A percentile compares a stretch with the other conserved stretches of the same genome.
Conservation (phyloP, 176 grass and related monocot species). For the Hsuehochloa calcarea region DNA sequence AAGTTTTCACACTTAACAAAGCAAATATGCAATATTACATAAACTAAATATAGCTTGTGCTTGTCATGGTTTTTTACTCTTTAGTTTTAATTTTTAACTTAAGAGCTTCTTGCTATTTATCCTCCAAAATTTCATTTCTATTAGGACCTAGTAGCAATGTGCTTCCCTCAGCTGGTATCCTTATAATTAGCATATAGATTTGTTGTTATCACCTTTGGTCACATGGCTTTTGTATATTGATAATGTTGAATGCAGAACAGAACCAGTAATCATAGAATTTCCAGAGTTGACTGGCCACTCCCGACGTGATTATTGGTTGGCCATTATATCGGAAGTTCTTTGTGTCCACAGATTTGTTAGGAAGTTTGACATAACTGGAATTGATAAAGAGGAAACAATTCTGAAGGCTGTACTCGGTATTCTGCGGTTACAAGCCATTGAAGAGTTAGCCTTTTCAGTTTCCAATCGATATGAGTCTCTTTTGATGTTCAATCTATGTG, state of each 20-base stretch:
- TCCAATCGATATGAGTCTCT: conserved; percentile 58
- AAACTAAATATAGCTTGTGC: not conserved
- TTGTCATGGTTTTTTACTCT: not conserved
- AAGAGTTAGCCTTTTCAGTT: conserved; percentile 54
- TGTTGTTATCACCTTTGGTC: not conserved
- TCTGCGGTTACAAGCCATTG: conserved; percentile 80
- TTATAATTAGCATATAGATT: not conserved
- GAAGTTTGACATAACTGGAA: conserved; percentile 62
- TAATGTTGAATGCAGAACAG: conserved; percentile 63
- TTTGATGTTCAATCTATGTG: conserved; percentile 91
- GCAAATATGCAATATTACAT: not conserved
- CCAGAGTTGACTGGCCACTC: conserved; percentile 90
- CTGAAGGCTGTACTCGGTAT: conserved; percentile 67
- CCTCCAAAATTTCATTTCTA: not conserved
- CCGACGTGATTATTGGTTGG: conserved; percentile 91
- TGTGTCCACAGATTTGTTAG: conserved; percentile 74
- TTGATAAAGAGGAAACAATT: conserved; percentile 82
- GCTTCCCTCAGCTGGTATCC: not conserved
- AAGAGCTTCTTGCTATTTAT: not conserved
- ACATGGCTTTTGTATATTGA: not conserved
- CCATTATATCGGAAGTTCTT: conserved; percentile 80
- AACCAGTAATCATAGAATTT: conserved; percentile 91
- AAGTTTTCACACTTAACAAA: conserved; percentile 40
- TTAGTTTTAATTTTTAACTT: conserved; percentile 24
- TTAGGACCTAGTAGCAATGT: conserved; percentile 16